Percentiles rank a stretch among this genome's conserved stretches.
These are phyloP conservation scores for Verruconis gallopava DNA, from an alignment of 2,329 filamentous ascomycete species.

Conservation along the genomic window DNA sequence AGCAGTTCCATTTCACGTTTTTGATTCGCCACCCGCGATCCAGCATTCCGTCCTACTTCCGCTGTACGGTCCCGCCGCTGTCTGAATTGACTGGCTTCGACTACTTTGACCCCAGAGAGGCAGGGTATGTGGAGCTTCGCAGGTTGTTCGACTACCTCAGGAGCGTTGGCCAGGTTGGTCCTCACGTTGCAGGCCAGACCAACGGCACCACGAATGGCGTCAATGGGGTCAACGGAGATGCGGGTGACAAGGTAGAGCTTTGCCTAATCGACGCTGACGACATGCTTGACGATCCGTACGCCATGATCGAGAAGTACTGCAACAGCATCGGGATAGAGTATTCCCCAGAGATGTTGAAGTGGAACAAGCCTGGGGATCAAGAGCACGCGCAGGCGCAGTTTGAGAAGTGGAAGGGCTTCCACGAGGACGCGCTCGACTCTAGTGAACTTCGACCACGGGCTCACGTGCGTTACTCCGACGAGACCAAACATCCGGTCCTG, in stretches of 20 bases:
- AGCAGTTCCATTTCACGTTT: conserved; percentile 86
- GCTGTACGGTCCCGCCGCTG: conserved; percentile 83
- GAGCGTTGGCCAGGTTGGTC: conserved; percentile 55
- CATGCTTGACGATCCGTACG: conserved; percentile 59
- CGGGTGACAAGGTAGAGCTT: conserved; percentile 30
- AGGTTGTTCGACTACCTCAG: conserved; percentile 77
- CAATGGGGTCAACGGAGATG: conserved; percentile 20
- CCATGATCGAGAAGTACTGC: conserved; percentile 57
- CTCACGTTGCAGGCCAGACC: conserved; percentile 41
- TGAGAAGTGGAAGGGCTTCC: conserved; percentile 95
- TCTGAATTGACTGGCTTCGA: conserved; percentile 72
- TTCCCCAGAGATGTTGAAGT: conserved; percentile 55
- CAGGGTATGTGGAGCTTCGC: conserved; percentile 80
- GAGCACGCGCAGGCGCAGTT: conserved; percentile 59
- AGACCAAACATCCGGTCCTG: neutral
- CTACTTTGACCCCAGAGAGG: conserved; percentile 75
- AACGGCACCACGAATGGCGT: conserved; percentile 13
- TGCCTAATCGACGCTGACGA: conserved; percentile 74
- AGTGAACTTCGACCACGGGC: conserved; percentile 58
- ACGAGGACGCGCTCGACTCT: conserved; percentile 85
- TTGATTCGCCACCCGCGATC: conserved; percentile 90
- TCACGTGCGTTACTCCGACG: conserved; percentile 35
- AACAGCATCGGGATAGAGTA: conserved; percentile 59
- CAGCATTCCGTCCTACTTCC: conserved; percentile 86
- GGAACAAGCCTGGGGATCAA: conserved; percentile 58